phyloP scores from a whole-genome alignment of 805 yeast species.

The Kodamaea fukazawae region DNA sequence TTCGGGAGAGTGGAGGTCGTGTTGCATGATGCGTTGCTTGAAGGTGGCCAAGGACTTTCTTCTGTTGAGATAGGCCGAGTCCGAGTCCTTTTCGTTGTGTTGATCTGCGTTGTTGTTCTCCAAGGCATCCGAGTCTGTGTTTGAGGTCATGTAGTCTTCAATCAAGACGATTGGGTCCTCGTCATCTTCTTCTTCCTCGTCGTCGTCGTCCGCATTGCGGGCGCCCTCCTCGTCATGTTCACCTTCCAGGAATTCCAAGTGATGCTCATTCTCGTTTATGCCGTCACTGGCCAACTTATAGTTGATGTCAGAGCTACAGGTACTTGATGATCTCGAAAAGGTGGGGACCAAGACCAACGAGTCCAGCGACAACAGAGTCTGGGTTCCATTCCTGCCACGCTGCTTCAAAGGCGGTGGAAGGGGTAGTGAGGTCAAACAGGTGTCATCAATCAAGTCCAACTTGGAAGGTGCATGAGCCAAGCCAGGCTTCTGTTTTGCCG shows the following conservation, averaged over 20 bases:
- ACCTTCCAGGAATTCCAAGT: too few species aligned
- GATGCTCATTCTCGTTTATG: background rate
- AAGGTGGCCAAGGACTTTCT: slow-evolving; percentile 39
- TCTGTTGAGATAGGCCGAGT: slow-evolving; percentile 19
- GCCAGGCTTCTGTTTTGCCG: slow-evolving; percentile 1
- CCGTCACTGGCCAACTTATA: background rate
- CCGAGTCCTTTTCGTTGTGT: background rate
- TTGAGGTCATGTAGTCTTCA: slow-evolving; percentile 51
- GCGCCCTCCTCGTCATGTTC: background rate
- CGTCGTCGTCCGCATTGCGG: slow-evolving; percentile 13
- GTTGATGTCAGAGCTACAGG: slow-evolving; percentile 1
- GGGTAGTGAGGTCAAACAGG: slow-evolving; percentile 50
- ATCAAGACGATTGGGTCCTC: slow-evolving; percentile 47
- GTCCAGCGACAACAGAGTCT: slow-evolving; percentile 6
- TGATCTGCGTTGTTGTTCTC: background rate
- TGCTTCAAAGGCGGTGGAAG: slow-evolving; percentile 46
- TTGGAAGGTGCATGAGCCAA: slow-evolving; percentile 37
- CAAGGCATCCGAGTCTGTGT: background rate
- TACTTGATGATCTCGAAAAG: background rate
- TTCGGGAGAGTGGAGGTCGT: background rate
- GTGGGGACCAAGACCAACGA: slow-evolving; percentile 5
- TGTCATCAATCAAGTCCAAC: slow-evolving; percentile 48
- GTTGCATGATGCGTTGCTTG: slow-evolving; percentile 20
- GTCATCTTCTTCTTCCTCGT: slow-evolving; percentile 20
- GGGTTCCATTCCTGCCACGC: slow-evolving; percentile 9